Evolutionary conservation across 169 alveolate genomes (phyloP).

Genomic region (Miamiensis avidus): DNA sequence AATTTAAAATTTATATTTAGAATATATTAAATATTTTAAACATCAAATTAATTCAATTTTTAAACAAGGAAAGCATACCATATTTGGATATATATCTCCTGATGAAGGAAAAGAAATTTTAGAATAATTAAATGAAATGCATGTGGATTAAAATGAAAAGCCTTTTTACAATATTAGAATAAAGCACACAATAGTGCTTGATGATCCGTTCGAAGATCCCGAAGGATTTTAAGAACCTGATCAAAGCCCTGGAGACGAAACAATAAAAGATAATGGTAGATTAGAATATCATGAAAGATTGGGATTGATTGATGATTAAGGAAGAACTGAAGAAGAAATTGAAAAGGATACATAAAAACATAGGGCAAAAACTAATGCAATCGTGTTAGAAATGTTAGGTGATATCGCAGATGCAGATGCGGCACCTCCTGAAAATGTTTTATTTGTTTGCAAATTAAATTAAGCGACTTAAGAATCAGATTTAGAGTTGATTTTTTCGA

Average conservation of each 20-base stretch:
- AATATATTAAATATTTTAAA: no score
- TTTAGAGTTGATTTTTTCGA: constrained; percentile 93
- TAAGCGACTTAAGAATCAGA: constrained; percentile 98
- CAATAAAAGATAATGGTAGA: constrained; percentile 32
- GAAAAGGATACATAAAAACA: constrained; percentile 84
- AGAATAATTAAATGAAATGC: constrained; percentile 79
- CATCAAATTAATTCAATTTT: no score
- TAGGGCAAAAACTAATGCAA: constrained; percentile 94
- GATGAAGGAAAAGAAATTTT: constrained; percentile 84
- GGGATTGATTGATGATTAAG: constrained; percentile 50
- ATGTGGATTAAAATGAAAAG: constrained; percentile 72
- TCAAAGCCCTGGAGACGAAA: constrained; percentile 50
- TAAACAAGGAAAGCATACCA: constrained; percentile 89
- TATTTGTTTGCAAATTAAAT: constrained; percentile 97
- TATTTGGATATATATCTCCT: constrained; percentile 85
- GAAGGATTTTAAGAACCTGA: constrained; percentile 70
- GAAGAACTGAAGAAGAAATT: constrained; percentile 83
- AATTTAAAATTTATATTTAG: no score
- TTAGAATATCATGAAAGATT: constrained; percentile 48
- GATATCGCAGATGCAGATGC: constrained; percentile 99
- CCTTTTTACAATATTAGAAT: constrained; percentile 91
- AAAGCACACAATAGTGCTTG: constrained; percentile 87
- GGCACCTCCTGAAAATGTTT: constrained; percentile 98
- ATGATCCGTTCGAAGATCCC: constrained; percentile 93
- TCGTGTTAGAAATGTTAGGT: constrained; percentile 95